Conservation (phyloP, 78 protist species). For the Chrysochromulina tobinii region DNA sequence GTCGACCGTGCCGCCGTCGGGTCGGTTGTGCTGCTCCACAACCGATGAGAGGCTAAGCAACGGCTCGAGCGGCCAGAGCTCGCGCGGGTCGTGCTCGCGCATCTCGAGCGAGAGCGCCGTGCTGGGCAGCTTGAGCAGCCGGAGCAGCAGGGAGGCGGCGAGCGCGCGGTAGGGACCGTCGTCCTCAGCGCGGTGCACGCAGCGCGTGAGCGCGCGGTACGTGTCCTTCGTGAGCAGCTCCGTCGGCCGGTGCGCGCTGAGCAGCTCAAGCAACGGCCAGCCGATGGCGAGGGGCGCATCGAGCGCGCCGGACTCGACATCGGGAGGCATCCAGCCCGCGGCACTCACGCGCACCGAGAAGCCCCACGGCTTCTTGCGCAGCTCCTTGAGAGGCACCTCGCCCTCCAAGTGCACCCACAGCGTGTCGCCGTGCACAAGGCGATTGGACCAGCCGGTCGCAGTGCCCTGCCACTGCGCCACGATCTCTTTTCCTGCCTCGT, state of each 20-base stretch:
- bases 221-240: constrained; percentile 1
- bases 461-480: not conserved
- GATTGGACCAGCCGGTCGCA: not conserved
- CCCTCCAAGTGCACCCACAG: not conserved
- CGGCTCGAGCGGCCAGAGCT: not conserved
- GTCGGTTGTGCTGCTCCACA: not conserved
- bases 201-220: not conserved
- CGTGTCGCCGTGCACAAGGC: not conserved
- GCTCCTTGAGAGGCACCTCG: not conserved
- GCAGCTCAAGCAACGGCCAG: constrained; percentile 3
- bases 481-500: not conserved
- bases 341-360: not conserved
- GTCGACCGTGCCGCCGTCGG: not conserved
- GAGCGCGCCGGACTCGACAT: not conserved
- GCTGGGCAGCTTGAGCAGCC: not conserved
- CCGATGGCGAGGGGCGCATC: not conserved
- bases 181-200: not conserved
- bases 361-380: not conserved
- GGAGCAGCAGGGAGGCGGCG: constrained; percentile 16
- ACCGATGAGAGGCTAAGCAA: not conserved
- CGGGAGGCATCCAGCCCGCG: not conserved
- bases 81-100: not conserved
- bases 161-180: not conserved
- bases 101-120: not conserved
- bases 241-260: not conserved